Base-by-base conservation (phyloP, 2,329 filamentous ascomycete genomes). In the Botrytis elliptica region DNA sequence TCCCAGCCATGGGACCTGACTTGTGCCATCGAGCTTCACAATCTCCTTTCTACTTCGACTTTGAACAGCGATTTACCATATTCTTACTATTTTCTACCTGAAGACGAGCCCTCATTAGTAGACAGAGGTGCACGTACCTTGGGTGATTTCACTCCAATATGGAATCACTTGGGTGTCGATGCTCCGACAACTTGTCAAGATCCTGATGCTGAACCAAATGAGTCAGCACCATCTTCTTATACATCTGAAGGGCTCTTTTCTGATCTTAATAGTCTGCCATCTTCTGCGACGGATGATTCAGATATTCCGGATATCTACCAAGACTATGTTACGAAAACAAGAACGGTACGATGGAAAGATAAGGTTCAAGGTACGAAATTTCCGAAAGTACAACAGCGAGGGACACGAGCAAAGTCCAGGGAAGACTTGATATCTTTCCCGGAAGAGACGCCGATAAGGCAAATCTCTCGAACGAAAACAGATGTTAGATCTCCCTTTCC, bases 261-360 rank as follows among this genome's bases (percentile, higher is more conserved):
- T 59, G 52, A 44, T 12, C 40, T 46, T 20, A 36, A 42, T 22
- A 60, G 22, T 33, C 63, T 44, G 22, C 42, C 10, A 38, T 49
- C 65, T 25, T 62, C 63, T 69, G 38, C 60, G 7, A 57, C 52
- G 9, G 67, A 65, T 38, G 55, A 74, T 36, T 49, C 70, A 33
- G 64, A 69, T 36, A 29, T 20, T 60, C 25, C 22, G 8, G 64
- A 57, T 12, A 22, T 44, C 16, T 59, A 55, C 22, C 71, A 73
- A 44, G 40, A n/a, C n/a, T 68, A 44, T 57, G 55, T 71, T 12
- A n/a, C 36, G 20, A 69, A 36, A 36, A 60, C 44, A 38, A 75
- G 74, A 57, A 67, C 71, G 36, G 74, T 73, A 36, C 73, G 74
- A 68, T 71, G 70, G 70, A 71, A 68, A 40, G 73, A 71, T 62